Percentiles rank a stretch among this genome's conserved stretches.
These are phyloP conservation scores for Aspergillus bertholletiae DNA, from an alignment of 495 filamentous ascomycete genomes.

Conservation along the genomic window DNA sequence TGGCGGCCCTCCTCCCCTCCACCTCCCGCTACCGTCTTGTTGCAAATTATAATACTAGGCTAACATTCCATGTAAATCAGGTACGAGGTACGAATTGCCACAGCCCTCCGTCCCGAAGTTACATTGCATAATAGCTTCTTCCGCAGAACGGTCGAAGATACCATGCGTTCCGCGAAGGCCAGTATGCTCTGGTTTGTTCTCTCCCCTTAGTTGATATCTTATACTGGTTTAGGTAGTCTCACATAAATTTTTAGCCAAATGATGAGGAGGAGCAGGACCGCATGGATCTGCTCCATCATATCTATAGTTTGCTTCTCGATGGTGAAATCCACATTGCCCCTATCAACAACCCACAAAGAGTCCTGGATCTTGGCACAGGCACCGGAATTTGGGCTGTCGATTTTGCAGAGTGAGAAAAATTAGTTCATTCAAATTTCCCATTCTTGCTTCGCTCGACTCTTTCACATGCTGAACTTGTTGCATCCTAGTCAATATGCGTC, in stretches of 20 bases:
- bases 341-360: neutral
- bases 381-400: neutral
- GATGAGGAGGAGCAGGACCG: neutral
- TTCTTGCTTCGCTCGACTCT: neutral
- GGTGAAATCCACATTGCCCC: neutral
- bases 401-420: neutral
- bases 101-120: neutral
- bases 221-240: neutral
- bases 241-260: neutral
- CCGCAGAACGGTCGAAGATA: neutral
- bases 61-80: neutral
- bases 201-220: neutral
- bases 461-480: neutral
- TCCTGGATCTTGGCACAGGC: neutral
- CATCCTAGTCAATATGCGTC: neutral
- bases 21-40: too few relatives aligned
- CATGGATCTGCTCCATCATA: neutral
- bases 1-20: neutral
- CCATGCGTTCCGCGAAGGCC: neutral
- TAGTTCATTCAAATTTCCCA: neutral
- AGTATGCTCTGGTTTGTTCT: neutral
- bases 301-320: neutral
- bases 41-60: too few relatives aligned
- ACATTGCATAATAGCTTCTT: neutral
- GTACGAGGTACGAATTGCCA: neutral